Evolutionary conservation across 2,329 filamentous ascomycete genomes (phyloP).

Genomic region (Hypoxylon sp.): DNA sequence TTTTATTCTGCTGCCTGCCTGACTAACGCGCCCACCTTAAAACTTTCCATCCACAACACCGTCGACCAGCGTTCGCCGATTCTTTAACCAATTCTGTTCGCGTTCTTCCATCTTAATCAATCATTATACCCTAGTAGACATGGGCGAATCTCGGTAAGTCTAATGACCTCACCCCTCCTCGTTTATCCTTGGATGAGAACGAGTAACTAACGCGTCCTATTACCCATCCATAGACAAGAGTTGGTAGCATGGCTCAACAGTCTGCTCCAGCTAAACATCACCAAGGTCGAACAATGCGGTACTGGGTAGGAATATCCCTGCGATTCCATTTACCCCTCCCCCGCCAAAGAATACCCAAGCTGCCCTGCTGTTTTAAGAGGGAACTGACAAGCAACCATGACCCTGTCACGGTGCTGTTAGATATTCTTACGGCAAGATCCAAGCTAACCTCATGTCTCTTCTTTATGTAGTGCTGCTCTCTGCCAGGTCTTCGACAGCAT

Average conservation of each 20-base stretch:
- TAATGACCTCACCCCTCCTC: slow-evolving; percentile 27
- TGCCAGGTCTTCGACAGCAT: slow-evolving; percentile 99
- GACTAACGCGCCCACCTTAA: slow-evolving; percentile 17
- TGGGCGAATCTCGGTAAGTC: slow-evolving; percentile 52
- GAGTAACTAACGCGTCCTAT: slow-evolving; percentile 22
- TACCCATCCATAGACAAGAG: slow-evolving; percentile 79
- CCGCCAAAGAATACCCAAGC: slow-evolving; percentile 43
- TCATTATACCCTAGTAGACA: slow-evolving; percentile 33
- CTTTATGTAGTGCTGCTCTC: slow-evolving; percentile 80
- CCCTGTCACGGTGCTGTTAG: slow-evolving; percentile 12
- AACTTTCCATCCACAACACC: slow-evolving; percentile 1
- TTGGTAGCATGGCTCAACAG: slow-evolving; percentile 97
- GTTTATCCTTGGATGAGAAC: neutral
- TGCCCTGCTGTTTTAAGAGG: slow-evolving; percentile 11
- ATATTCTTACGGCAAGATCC: slow-evolving; percentile 21
- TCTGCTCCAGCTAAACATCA: slow-evolving; percentile 97
- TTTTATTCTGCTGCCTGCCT: slow-evolving; percentile 22
- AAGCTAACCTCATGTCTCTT: slow-evolving; percentile 45
- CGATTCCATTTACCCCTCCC: slow-evolving; percentile 55
- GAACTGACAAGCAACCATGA: slow-evolving; percentile 13
- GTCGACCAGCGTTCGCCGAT: slow-evolving; percentile 5
- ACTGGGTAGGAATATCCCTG: slow-evolving; percentile 79
- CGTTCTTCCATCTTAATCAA: slow-evolving; percentile 14
- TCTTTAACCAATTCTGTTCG: slow-evolving; percentile 17
- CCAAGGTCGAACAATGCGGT: slow-evolving; percentile 98